Conservation (phyloP, 495 filamentous ascomycete genomes). For the Poronia punctata region DNA sequence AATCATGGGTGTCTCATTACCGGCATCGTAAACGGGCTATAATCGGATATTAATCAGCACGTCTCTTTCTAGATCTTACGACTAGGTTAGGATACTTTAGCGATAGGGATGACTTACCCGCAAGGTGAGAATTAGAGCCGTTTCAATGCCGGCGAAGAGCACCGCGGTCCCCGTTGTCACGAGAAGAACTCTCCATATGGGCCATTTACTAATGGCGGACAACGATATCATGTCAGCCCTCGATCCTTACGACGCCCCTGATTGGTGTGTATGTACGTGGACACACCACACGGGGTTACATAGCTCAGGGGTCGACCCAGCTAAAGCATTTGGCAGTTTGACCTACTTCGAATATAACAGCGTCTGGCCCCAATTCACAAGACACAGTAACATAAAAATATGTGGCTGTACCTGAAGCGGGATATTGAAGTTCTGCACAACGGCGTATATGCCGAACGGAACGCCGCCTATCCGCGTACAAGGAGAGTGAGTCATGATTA, state of each 20-base stretch:
- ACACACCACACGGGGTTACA: too few species aligned
- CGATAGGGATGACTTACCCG: conserved; percentile 31
- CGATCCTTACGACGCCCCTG: too few species aligned
- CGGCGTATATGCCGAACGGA: conserved; percentile 38
- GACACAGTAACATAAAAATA: conserved; percentile 55
- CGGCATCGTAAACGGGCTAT: conserved; percentile 44
- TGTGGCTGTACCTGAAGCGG: conserved; percentile 71
- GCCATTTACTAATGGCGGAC: conserved; percentile 45
- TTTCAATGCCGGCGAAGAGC: conserved; percentile 53
- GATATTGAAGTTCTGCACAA: conserved; percentile 61
- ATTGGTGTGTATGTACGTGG: too few species aligned
- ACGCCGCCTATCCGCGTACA: conserved; percentile 42
- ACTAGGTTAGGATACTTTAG: background rate
- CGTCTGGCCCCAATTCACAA: conserved; percentile 62
- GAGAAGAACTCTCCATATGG: conserved; percentile 39
- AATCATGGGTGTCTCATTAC: conserved; percentile 46
- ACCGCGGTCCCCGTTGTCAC: conserved; percentile 33
- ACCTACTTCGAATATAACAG: conserved; percentile 56
- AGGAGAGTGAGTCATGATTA: conserved; percentile 3
- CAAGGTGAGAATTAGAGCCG: conserved; percentile 56
- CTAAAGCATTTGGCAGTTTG: background rate
- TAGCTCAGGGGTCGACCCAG: background rate
- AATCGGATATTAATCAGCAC: too few species aligned
- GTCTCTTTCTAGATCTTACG: background rate
- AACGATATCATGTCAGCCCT: too few species aligned